Percentiles rank a stretch among this genome's conserved stretches.
These are phyloP conservation scores for Saussurea involucrata DNA, from an alignment of 129 eudicot species.

Conservation along the genomic window DNA sequence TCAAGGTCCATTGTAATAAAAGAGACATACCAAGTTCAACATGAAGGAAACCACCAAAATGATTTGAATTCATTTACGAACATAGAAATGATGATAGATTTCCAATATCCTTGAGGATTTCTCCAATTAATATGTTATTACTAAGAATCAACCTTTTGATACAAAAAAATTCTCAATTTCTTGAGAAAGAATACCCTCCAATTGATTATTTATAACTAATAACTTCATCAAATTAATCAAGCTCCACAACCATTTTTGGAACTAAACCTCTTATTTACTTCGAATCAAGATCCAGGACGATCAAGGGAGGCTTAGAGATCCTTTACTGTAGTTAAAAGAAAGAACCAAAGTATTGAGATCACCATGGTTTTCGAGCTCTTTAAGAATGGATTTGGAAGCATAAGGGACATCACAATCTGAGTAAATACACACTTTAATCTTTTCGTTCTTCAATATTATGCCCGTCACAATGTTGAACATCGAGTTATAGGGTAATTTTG, in stretches of 20 bases:
- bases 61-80: conserved; percentile 38
- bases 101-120: conserved; percentile 37
- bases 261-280: conserved; percentile 47
- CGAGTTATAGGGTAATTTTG: too few relatives aligned
- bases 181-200: conserved; percentile 36
- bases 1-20: conserved; percentile 48
- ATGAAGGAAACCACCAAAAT: conserved; percentile 34
- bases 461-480: too few relatives aligned
- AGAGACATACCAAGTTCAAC: conserved; percentile 35
- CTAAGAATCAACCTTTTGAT: conserved; percentile 41
- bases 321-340: conserved; percentile 46
- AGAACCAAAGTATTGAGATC: conserved; percentile 39
- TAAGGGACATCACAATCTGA: too few relatives aligned
- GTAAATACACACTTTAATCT: too few relatives aligned
- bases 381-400: conserved; percentile 20
- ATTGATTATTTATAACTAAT: conserved; percentile 41
- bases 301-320: conserved; percentile 37
- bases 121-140: conserved; percentile 31
- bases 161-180: conserved; percentile 42
- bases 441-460: too few relatives aligned
- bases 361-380: conserved; percentile 40
- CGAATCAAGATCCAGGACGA: conserved; percentile 48
- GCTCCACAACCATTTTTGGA: conserved; percentile 39
- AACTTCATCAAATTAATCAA: conserved; percentile 39
- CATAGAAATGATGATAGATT: conserved; percentile 32